These are phyloP conservation scores for Agrocybe pediades DNA, from an alignment of 768 basidiomycete species.

Conservation along the genomic window DNA sequence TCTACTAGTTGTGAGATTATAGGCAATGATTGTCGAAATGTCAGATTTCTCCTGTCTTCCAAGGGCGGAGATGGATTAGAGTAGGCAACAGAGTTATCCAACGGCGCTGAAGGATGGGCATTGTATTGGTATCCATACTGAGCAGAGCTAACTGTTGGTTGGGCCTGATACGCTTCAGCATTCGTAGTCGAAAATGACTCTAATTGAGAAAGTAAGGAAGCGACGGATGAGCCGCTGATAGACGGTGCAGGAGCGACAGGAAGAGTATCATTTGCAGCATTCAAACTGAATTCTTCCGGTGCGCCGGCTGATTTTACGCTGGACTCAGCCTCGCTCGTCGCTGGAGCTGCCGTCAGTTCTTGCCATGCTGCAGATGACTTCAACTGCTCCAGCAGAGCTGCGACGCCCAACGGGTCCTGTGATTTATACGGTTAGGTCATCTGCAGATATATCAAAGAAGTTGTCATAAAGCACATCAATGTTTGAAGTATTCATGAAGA, in stretches of 20 bases:
- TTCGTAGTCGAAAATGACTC: conserved; percentile 33
- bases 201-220: conserved; percentile 64
- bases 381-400: conserved; percentile 72
- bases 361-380: conserved; percentile 73
- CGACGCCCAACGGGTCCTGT: conserved; percentile 68
- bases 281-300: no score
- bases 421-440: conserved; percentile 2
- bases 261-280: no score
- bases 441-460: conserved; percentile 1
- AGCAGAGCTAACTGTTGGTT: conserved; percentile 1
- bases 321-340: not conserved
- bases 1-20: conserved; percentile 61
- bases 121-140: not conserved
- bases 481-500: conserved; percentile 40
- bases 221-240: conserved; percentile 42
- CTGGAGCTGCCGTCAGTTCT: conserved; percentile 27
- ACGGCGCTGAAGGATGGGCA: not conserved
- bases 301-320: no score
- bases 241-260: not conserved
- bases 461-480: conserved; percentile 48
- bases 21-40: conserved; percentile 74
- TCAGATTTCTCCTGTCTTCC: conserved; percentile 32
- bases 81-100: not conserved
- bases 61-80: not conserved
- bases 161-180: not conserved